Base-by-base conservation (phyloP, 2,329 filamentous ascomycete genomes). In the Fusarium beomiforme region DNA sequence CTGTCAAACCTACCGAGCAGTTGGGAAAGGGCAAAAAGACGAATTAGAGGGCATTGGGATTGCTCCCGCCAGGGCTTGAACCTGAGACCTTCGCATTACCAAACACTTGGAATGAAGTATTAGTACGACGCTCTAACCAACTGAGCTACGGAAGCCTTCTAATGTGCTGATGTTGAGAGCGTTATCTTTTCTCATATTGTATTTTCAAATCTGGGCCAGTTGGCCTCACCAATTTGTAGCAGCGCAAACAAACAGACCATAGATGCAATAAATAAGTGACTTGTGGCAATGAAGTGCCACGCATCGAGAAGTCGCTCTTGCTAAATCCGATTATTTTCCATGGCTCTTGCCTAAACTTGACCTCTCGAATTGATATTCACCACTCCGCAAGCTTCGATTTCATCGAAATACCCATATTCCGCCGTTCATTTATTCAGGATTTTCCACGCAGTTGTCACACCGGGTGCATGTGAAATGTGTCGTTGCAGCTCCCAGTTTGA, bases 1-100 rank as follows among this genome's bases (percentile, higher is more conserved):
- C n/a, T n/a, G n/a, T n/a, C n/a, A n/a, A n/a, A n/a, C n/a, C n/a
- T n/a, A n/a, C n/a, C n/a, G n/a, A n/a, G n/a, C n/a, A n/a, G n/a
- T n/a, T n/a, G 14, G 16, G 0, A 33, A 12, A 58, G 2, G 2
- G 2, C 37, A 71, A 74, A 76, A 71, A 67, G 5, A 5, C 13
- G 29, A 66, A 64, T 42, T 29, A 36, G 64, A 75, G 21, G 72
- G 72, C 75, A 17, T 33, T 55, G 74, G 67, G 74, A 74, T 62
- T 72, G 75, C 75, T 77, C 75, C 75, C 75, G 74, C 75, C 75
- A 76, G 75, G 75, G 75, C 75, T 77, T 77, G 75, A 77, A 77
- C 75, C 75, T 75, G 75, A 76, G 75, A 75, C 75, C 75, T 75
- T 77, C 75, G 75, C 75, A 77, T 77, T 29, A 77, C 75, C 57